phyloP scores from a whole-genome alignment of 1,284 basidiomycete species.

The Pseudozyma pruni region DNA sequence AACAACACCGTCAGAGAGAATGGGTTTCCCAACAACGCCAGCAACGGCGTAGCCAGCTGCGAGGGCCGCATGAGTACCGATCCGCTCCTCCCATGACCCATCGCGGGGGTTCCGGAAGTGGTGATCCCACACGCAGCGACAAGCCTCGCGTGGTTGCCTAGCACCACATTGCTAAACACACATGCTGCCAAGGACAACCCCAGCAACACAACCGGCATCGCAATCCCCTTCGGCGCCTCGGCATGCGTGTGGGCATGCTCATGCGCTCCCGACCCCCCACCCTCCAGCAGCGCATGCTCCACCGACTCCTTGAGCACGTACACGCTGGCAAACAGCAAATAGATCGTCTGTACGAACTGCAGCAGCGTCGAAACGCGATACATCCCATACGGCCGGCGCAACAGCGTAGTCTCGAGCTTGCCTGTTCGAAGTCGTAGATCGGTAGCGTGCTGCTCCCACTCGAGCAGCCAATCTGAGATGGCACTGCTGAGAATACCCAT shows the following conservation, averaged over 20 bases:
- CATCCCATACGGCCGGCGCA: constrained; percentile 71
- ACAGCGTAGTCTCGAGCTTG: constrained; percentile 21
- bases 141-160: constrained; percentile 61
- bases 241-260: constrained; percentile 51
- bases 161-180: constrained; percentile 54
- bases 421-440: constrained; percentile 26
- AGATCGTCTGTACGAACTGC: constrained; percentile 87
- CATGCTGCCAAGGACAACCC: constrained; percentile 44
- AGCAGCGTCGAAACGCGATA: constrained; percentile 80
- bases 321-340: constrained; percentile 87
- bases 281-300: constrained; percentile 65
- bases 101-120: constrained; percentile 47
- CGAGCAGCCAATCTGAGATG: constrained; percentile 38
- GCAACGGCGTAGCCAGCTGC: constrained; percentile 42
- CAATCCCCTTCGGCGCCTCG: constrained; percentile 45
- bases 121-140: constrained; percentile 64
- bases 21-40: constrained; percentile 62
- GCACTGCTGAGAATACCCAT: constrained; percentile 57
- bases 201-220: constrained; percentile 52
- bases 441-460: constrained; percentile 42
- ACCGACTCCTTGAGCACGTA: constrained; percentile 94
- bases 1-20: constrained; percentile 65
- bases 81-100: constrained; percentile 45
- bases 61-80: constrained; percentile 57
- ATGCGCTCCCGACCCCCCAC: constrained; percentile 16